Conservation (phyloP, 768 basidiomycete species). For the Imleria badia region DNA sequence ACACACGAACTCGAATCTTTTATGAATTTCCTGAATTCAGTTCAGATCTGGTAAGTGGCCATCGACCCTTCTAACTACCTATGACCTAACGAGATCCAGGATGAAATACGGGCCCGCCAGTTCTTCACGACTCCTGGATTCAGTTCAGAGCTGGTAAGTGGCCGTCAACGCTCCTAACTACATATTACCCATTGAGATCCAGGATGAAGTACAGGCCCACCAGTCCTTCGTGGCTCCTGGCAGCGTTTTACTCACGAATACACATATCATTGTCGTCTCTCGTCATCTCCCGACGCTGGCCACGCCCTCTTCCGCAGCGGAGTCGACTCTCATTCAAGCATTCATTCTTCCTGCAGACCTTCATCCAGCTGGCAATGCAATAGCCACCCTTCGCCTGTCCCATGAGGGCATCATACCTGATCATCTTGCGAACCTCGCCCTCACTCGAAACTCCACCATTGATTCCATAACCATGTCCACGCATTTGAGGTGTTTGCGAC, state of each 20-base stretch:
- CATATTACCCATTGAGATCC: too few species aligned
- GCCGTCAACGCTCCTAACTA: too few species aligned
- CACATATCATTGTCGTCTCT: slow-evolving; percentile 1
- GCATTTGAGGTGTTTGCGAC: neutral
- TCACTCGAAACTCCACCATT: slow-evolving; percentile 5
- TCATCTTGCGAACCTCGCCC: neutral
- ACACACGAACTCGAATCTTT: too few species aligned
- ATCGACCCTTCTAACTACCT: too few species aligned
- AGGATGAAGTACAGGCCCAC: too few species aligned
- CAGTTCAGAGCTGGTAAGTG: too few species aligned
- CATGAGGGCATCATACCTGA: neutral
- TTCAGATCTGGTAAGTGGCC: too few species aligned
- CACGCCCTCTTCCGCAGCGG: neutral
- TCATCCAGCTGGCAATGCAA: neutral
- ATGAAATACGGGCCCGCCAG: too few species aligned
- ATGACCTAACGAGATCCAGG: too few species aligned
- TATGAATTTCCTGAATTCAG: too few species aligned
- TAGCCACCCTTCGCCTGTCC: slow-evolving; percentile 3
- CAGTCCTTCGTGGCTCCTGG: neutral
- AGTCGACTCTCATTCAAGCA: slow-evolving; percentile 1
- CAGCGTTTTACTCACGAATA: neutral
- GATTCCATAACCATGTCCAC: neutral
- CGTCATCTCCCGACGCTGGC: too few species aligned
- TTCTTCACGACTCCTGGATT: too few species aligned
- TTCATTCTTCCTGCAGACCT: neutral